phyloP scores from a whole-genome alignment of 1,284 basidiomycete species.

The Austroboletus olivaceoglutinosus region DNA sequence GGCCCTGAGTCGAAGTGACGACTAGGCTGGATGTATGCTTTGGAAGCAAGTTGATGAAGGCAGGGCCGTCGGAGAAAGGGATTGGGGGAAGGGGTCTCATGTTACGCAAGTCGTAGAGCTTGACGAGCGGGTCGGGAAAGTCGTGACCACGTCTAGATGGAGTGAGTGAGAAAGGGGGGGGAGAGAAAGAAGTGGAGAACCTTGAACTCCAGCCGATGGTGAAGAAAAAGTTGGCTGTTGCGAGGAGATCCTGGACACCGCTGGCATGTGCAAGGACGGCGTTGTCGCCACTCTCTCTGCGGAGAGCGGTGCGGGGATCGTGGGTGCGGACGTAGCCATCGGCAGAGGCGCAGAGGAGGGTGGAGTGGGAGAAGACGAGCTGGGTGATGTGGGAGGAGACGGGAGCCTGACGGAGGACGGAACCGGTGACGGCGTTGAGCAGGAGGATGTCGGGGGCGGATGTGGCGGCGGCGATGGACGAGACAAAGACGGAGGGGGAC shows the following conservation, averaged over 20 bases:
- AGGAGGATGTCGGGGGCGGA: conserved; percentile 64
- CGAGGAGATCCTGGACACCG: conserved; percentile 82
- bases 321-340: conserved; percentile 85
- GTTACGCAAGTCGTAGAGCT: conserved; percentile 87
- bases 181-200: conserved; percentile 38
- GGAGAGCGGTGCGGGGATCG: conserved; percentile 72
- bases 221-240: conserved; percentile 73
- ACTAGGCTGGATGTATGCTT: conserved; percentile 77
- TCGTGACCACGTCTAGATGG: conserved; percentile 77
- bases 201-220: conserved; percentile 87
- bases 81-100: conserved; percentile 81
- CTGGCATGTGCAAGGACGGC: conserved; percentile 76
- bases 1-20: conserved; percentile 80
- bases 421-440: conserved; percentile 75
- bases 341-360: conserved; percentile 73
- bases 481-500: conserved; percentile 51
- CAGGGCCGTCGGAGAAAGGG: conserved; percentile 85
- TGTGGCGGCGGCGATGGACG: conserved; percentile 64
- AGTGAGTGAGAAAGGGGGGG: conserved; percentile 6
- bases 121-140: conserved; percentile 88
- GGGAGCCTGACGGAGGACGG: conserved; percentile 56
- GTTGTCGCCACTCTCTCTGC: conserved; percentile 45
- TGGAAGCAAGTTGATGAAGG: conserved; percentile 84
- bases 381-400: conserved; percentile 61
- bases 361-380: conserved; percentile 60